Evolutionary conservation across 306 rosid genomes (phyloP).

Genomic region (Pyrus bretschneideri): DNA sequence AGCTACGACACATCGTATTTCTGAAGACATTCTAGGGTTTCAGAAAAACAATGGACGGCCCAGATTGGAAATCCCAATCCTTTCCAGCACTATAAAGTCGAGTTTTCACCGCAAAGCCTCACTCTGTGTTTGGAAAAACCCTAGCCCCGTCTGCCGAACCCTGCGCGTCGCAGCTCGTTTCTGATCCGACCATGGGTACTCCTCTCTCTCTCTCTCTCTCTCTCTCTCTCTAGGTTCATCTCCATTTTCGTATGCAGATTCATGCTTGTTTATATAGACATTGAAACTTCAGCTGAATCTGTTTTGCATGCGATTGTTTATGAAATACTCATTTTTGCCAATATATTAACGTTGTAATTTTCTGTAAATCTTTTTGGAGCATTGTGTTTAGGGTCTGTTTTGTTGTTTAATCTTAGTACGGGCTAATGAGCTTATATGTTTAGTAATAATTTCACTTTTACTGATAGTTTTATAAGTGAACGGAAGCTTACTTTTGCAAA

Average conservation of each 20-base stretch:
- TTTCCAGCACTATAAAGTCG: neutral
- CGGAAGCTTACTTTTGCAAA: neutral
- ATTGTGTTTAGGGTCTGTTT: neutral
- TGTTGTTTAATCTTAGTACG: neutral
- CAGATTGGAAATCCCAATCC: neutral
- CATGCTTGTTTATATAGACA: neutral
- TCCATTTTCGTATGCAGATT: neutral
- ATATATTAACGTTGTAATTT: neutral
- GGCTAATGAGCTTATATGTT: neutral
- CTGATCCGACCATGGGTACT: neutral
- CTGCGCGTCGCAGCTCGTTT: neutral
- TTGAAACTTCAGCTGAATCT: neutral
- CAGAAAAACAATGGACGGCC: neutral
- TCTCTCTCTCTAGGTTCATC: neutral
- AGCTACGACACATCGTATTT: neutral
- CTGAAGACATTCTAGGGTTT: neutral
- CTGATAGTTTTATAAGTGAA: neutral
- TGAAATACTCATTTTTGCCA: neutral
- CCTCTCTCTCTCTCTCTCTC: neutral
- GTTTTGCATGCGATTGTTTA: neutral
- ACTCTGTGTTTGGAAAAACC: neutral
- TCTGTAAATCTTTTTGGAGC: neutral
- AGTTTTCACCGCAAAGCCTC: neutral
- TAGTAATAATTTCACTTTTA: neutral
- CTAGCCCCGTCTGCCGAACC: neutral